These are phyloP conservation scores for Periconia sp. DNA, from an alignment of 2,329 filamentous ascomycete genomes.

Conservation along the genomic window DNA sequence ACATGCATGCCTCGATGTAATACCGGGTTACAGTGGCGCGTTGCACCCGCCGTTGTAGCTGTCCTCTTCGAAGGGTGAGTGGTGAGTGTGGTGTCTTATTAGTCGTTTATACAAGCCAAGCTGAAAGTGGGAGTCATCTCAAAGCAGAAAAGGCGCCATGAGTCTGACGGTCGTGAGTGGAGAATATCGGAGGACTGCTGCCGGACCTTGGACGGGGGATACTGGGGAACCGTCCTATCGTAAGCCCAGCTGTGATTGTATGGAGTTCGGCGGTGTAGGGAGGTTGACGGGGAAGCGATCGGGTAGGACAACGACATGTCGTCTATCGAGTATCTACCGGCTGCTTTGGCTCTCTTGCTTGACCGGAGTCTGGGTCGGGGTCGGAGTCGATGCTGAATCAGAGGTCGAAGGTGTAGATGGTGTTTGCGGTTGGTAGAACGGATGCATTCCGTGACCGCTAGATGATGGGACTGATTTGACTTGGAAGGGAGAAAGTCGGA, in stretches of 20 bases:
- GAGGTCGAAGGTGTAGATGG: slow-evolving; percentile 2
- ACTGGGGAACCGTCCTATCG: no score
- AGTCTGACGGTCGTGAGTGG: no score
- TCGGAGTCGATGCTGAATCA: background rate
- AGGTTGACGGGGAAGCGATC: background rate
- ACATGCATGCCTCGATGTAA: background rate
- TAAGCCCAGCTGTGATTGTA: no score
- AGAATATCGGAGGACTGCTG: no score
- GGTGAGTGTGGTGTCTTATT: no score
- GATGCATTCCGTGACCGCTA: slow-evolving; percentile 14
- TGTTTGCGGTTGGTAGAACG: slow-evolving; percentile 23
- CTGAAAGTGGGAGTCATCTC: no score
- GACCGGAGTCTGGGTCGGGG: background rate
- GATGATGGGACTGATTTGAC: slow-evolving; percentile 22
- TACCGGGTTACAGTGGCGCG: background rate
- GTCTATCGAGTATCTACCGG: background rate
- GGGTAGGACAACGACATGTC: background rate
- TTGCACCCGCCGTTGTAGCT: background rate
- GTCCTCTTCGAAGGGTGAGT: no score
- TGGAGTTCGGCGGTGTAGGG: no score
- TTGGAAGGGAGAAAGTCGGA: slow-evolving; percentile 34
- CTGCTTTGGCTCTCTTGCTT: background rate
- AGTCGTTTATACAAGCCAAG: no score
- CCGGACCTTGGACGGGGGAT: no score
- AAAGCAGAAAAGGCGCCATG: no score